Conservation (phyloP, 2,329 filamentous ascomycete species). For the Colletotrichum aenigma region DNA sequence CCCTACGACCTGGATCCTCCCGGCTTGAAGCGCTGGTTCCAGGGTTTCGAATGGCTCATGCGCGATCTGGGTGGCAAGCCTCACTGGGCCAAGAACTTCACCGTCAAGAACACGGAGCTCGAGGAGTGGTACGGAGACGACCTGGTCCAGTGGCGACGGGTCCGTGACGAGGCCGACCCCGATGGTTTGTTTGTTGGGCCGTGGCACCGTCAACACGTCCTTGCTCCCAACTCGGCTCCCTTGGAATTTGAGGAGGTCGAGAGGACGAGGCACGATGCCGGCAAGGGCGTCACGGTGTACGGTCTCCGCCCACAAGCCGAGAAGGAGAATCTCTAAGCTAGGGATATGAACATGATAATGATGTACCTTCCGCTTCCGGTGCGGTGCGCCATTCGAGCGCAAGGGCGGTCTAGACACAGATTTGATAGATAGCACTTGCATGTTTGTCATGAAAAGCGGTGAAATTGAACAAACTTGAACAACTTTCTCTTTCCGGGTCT, state of each 20-base stretch:
- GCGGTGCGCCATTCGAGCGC: background rate
- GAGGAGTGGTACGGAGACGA: constrained; percentile 70
- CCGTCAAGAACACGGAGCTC: constrained; percentile 60
- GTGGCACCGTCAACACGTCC: constrained; percentile 80
- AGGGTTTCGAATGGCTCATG: constrained; percentile 93
- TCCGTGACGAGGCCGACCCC: constrained; percentile 75
- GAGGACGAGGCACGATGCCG: constrained; percentile 17
- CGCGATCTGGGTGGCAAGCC: constrained; percentile 80
- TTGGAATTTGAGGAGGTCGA: constrained; percentile 45
- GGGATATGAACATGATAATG: background rate
- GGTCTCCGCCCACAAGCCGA: background rate
- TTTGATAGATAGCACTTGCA: background rate
- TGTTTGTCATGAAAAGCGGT: background rate
- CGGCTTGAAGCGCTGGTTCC: constrained; percentile 78
- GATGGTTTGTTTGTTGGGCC: constrained; percentile 89
- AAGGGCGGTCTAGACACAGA: background rate
- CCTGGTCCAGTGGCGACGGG: constrained; percentile 68
- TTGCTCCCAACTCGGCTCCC: constrained; percentile 38
- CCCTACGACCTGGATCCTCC: constrained; percentile 81
- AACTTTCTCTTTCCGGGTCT: background rate
- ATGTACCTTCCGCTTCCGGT: background rate
- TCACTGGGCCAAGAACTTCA: constrained; percentile 97
- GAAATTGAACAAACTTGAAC: background rate
- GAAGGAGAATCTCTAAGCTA: background rate
- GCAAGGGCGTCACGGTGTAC: constrained; percentile 7